phyloP scores from a whole-genome alignment of 805 yeast species.

The Alloascoidea africana region DNA sequence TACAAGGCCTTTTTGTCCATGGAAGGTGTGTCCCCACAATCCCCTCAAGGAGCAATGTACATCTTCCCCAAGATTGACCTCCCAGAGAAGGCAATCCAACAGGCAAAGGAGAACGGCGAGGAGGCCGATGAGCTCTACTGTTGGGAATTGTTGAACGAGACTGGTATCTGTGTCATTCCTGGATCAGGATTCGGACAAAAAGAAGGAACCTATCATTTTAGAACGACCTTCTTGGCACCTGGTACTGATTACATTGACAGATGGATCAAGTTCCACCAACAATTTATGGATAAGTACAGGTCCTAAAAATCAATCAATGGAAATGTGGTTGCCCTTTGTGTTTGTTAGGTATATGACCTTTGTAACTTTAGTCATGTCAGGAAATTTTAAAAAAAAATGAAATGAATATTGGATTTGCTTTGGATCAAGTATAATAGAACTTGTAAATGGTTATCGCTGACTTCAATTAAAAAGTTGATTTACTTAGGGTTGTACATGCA shows the following conservation, averaged over 20 bases:
- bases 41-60: constrained; percentile 97
- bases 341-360: no score
- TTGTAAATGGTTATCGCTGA: no score
- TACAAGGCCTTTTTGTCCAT: constrained; percentile 57
- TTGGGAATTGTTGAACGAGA: constrained; percentile 59
- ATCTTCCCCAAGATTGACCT: constrained; percentile 70
- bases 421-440: no score
- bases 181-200: constrained; percentile 96
- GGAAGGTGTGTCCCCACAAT: constrained; percentile 76
- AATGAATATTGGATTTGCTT: no score
- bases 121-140: constrained; percentile 85
- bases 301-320: no score
- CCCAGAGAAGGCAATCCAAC: constrained; percentile 43
- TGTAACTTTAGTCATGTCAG: no score
- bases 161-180: constrained; percentile 96
- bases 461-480: no score
- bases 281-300: constrained; percentile 43
- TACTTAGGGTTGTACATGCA: no score
- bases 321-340: no score
- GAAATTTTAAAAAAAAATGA: no score
- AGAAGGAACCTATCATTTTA: constrained; percentile 76
- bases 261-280: constrained; percentile 68
- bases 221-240: constrained; percentile 96
- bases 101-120: constrained; percentile 40
- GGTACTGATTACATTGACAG: constrained; percentile 69